A percentile compares a stretch with the other conserved stretches of the same genome.
Conservation (phyloP, 2,329 filamentous ascomycete species). For the Penicillium sp. region DNA sequence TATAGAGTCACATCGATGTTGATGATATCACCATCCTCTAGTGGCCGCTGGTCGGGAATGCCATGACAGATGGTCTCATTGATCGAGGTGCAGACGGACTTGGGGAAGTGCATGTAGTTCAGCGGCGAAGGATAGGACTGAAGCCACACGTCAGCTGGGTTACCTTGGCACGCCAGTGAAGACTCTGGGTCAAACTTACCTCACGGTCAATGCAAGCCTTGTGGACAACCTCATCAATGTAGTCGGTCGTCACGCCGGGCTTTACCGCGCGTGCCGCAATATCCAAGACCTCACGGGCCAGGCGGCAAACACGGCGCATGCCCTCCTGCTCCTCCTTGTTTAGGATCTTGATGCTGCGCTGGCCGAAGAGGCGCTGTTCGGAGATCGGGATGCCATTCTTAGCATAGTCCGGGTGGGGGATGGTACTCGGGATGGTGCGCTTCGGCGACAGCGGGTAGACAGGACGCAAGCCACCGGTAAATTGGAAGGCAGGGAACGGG, state of each 20-base stretch:
- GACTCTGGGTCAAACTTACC: constrained; percentile 51
- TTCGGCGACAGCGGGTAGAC: constrained; percentile 76
- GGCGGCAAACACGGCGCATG: constrained; percentile 86
- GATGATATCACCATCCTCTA: constrained; percentile 90
- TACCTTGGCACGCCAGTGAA: not conserved
- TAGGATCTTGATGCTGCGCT: constrained; percentile 78
- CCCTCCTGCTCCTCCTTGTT: constrained; percentile 74
- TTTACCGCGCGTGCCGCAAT: constrained; percentile 76
- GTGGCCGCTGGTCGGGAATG: constrained; percentile 82
- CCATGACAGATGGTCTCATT: constrained; percentile 99
- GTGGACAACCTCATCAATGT: constrained; percentile 92
- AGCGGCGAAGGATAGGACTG: constrained; percentile 92
- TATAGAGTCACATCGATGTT: constrained; percentile 96
- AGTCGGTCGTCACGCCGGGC: constrained; percentile 93
- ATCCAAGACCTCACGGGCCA: constrained; percentile 88
- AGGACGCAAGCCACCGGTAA: constrained; percentile 74
- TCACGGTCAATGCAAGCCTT: constrained; percentile 90
- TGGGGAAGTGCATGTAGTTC: constrained; percentile 95
- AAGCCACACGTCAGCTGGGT: not conserved
- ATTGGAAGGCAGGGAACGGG: constrained; percentile 83
- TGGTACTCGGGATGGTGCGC: constrained; percentile 71
- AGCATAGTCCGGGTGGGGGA: constrained; percentile 82
- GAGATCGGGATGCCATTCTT: constrained; percentile 70
- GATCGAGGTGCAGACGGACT: constrained; percentile 91
- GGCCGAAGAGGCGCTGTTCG: constrained; percentile 60